These are phyloP conservation scores for Perkinsus chesapeaki DNA, from an alignment of 169 alveolate genomes.

Conservation along the genomic window DNA sequence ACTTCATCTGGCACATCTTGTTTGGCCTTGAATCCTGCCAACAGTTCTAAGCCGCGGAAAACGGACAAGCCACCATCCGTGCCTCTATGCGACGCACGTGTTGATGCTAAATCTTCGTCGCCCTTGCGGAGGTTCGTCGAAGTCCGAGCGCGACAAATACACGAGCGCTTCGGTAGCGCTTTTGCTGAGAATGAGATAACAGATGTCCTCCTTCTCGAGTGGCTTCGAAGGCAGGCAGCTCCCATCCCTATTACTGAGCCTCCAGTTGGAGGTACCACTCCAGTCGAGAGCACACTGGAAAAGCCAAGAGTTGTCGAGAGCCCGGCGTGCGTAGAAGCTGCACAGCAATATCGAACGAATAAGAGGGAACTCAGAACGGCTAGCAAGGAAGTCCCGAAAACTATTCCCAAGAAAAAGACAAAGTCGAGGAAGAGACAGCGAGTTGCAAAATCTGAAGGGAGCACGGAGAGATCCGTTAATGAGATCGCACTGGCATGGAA, in stretches of 20 bases:
- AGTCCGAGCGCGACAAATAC: neutral
- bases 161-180: neutral
- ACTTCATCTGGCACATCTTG: too few relatives aligned
- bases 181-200: neutral
- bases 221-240: neutral
- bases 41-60: too few relatives aligned
- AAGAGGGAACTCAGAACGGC: neutral
- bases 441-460: neutral
- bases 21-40: too few relatives aligned
- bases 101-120: neutral
- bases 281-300: too few relatives aligned
- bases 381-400: neutral
- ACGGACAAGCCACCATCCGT: too few relatives aligned
- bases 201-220: neutral
- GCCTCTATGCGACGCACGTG: too few relatives aligned
- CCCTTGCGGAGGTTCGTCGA: neutral
- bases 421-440: neutral
- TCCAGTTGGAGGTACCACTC: too few relatives aligned
- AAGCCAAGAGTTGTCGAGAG: too few relatives aligned
- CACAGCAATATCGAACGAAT: too few relatives aligned
- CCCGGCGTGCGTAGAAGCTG: too few relatives aligned
- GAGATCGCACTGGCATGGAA: neutral
- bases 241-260: neutral
- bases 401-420: neutral
- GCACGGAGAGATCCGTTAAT: neutral